Base-by-base conservation (phyloP, 768 basidiomycete genomes). In the Strobilomyces dryophilus region DNA sequence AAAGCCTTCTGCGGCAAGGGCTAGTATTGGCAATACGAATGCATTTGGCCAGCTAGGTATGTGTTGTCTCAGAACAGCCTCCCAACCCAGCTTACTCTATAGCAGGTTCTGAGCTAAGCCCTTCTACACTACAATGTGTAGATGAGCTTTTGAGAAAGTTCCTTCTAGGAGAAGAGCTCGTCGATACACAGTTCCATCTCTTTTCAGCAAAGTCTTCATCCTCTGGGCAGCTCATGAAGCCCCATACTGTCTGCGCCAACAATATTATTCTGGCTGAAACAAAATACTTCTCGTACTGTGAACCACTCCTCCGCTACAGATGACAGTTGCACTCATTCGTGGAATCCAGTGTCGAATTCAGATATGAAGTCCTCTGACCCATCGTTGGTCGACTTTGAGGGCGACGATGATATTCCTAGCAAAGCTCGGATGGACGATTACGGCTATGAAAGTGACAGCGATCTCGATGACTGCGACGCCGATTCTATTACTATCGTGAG, bases 391-490 rank as follows among this genome's bases (percentile, higher is more conserved):
- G 60, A 47, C 47, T 51, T 18, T 36, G 48, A 37, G 24, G 56
- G 51, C 11, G 50, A 41, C 17, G 49, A 53, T 10, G 56, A 55
- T 7, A 52, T 65, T 14, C 56, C 56, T 14, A 45, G 21, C 9
- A 14, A 40, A 21, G 31, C 31, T 42, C 29, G 7, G 10, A 52
- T 60, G 3, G 60, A 59, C 7, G 66, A 66, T 8, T 69, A 71
- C 46, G 71, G 60, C 8, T 73, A 69, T 43, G 61, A 31, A 32
- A 68, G 65, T 17, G 71, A 73, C 51, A 72, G 72, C 14, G 72
- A 72, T 39, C 63, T 73, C 24, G 71, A 72, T 18, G 68, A 71
- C 7, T 60, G 61, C 4, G 18, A 55, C 2, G 55, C n/a, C n/a
- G n/a, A 60, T 0, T 36, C 42, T 6, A 20, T 41, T 42, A 39